These are phyloP conservation scores for Purpureocillium lavendulum DNA, from an alignment of 2,329 filamentous ascomycete species.

Conservation along the genomic window DNA sequence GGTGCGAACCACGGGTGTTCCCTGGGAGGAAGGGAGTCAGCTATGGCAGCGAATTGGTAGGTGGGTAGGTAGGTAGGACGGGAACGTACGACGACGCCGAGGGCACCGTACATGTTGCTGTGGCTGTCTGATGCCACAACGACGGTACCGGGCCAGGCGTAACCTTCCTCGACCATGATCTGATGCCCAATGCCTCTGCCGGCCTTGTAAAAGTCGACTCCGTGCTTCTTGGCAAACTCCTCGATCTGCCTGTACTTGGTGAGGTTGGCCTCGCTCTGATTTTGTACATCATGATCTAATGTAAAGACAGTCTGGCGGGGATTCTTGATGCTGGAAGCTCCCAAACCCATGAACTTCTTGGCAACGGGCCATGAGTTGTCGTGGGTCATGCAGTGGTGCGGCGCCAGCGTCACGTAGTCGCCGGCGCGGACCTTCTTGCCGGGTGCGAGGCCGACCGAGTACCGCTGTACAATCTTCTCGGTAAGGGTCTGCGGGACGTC, in stretches of 20 bases:
- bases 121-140: constrained; percentile 74
- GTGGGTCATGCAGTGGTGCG: constrained; percentile 75
- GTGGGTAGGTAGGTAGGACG: background rate
- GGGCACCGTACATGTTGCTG: constrained; percentile 74
- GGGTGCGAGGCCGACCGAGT: constrained; percentile 65
- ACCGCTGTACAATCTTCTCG: constrained; percentile 84
- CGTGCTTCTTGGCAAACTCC: constrained; percentile 70
- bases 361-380: constrained; percentile 75
- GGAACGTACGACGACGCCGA: constrained; percentile 62
- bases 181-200: constrained; percentile 84
- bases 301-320: constrained; percentile 71
- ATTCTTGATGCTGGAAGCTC: constrained; percentile 63
- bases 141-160: constrained; percentile 75
- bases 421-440: constrained; percentile 71
- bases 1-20: constrained; percentile 76
- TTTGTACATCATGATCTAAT: constrained; percentile 83
- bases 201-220: constrained; percentile 68
- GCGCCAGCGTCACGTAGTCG: constrained; percentile 75
- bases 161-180: constrained; percentile 73
- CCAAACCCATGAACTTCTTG: constrained; percentile 69
- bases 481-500: constrained; percentile 82
- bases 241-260: constrained; percentile 79
- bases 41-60: background rate
- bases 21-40: background rate
- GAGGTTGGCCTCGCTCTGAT: constrained; percentile 68